Base-by-base conservation (phyloP, 495 filamentous ascomycete species). In the Podospora pseudoanserina region DNA sequence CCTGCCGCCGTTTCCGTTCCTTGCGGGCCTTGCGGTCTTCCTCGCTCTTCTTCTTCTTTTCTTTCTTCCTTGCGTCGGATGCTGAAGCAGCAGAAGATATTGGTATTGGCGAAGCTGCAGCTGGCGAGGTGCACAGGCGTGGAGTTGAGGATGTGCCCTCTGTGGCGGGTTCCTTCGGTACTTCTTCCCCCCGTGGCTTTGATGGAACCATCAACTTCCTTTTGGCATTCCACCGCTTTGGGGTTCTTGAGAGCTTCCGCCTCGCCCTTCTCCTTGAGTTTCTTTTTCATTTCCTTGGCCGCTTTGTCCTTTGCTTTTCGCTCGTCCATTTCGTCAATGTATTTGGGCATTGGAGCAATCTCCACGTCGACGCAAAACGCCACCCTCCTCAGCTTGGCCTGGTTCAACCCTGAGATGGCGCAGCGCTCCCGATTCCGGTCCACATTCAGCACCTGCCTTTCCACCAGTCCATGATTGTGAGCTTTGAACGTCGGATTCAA, bases 321-420 rank as follows among this genome's bases (percentile, higher is more conserved):
- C 3, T 67, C 70, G 4, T 28, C 62, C 0, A 65, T 19, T 27
- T 73, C 84, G 11, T 88, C 86, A 23, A 66, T 75, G 69, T 90
- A 86, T 68, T 79, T 82, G 4, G 85, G 84, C 76, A 84, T 83
- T 27, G 80, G 83, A 56, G 95, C 94, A 73, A 99, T 95, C 79
- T 99, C 95, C 15, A 99, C 95, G 76, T 99, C 95, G 4, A 99
- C 95, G 71, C 91, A 96, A 72, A 99, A 99, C 2, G 93, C 91
- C 2, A 99, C 95, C 44, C 92, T 85, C 23, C 93, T 85, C 39
- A 99, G 79, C 69, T 95, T 96, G 19, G 85, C 86, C 68, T 90
- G 88, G 67, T 94, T 88, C 23, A 99, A 79, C 69, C 95, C 93
- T 30, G 87, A 82, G 28, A 98, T 87, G 18, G 86, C 84, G 74